phyloP scores from a whole-genome alignment of 1,139 yeast species.

The Groenewaldozyma sp. region DNA sequence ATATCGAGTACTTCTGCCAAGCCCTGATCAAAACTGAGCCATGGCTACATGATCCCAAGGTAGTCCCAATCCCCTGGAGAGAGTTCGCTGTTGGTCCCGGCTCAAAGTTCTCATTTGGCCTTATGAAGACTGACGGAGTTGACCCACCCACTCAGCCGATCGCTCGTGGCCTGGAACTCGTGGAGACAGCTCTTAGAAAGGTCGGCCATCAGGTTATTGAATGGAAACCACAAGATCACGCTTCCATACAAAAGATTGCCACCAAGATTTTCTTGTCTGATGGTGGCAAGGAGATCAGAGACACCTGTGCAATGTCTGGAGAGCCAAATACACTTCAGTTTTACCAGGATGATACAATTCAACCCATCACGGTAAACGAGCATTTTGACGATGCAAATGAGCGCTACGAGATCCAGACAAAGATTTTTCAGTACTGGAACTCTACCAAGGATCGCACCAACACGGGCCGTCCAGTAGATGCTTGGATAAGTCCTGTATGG shows the following conservation, averaged over 20 bases:
- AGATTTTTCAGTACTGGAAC: slow-evolving; percentile 32
- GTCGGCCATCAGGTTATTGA: slow-evolving; percentile 37
- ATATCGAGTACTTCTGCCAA: slow-evolving; percentile 40
- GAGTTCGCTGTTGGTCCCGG: slow-evolving; percentile 26
- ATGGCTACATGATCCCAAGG: slow-evolving; percentile 45
- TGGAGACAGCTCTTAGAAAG: slow-evolving; percentile 19
- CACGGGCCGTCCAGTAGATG: slow-evolving; percentile 41
- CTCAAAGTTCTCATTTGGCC: slow-evolving; percentile 30
- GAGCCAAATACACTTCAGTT: slow-evolving; percentile 40
- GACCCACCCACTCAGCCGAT: slow-evolving; percentile 38
- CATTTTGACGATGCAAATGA: slow-evolving; percentile 39
- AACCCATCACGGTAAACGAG: slow-evolving; percentile 29
- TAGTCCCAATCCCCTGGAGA: slow-evolving; percentile 43
- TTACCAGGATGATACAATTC: slow-evolving; percentile 27
- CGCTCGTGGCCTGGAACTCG: slow-evolving; percentile 26
- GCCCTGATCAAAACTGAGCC: slow-evolving; percentile 40
- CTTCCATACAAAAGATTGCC: slow-evolving; percentile 8
- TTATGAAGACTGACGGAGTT: slow-evolving; percentile 25
- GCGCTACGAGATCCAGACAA: slow-evolving; percentile 30
- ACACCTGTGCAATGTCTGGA: slow-evolving; percentile 28
- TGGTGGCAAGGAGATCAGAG: slow-evolving; percentile 26
- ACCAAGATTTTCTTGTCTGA: slow-evolving; percentile 13
- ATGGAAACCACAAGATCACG: slow-evolving; percentile 31
- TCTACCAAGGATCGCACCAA: slow-evolving; percentile 28
- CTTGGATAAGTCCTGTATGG: slow-evolving; percentile 42